These are phyloP conservation scores for Hypoxylon sp. DNA, from an alignment of 2,329 filamentous ascomycete species.

Conservation along the genomic window DNA sequence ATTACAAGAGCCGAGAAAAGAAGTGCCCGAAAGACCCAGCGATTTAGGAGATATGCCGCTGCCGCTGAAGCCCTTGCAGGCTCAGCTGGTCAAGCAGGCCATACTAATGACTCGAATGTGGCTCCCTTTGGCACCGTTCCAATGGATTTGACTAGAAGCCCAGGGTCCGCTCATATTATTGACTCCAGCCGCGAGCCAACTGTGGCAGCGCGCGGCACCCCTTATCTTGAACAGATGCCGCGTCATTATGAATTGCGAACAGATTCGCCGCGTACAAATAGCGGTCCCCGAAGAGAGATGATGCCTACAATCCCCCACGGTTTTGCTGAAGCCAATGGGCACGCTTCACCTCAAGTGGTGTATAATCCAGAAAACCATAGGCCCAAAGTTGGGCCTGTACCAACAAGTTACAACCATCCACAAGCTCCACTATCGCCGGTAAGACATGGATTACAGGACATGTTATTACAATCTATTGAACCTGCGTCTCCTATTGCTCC, in stretches of 20 bases:
- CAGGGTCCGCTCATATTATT: conserved; percentile 34
- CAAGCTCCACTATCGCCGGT: conserved; percentile 48
- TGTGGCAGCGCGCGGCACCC: conserved; percentile 31
- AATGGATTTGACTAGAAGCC: conserved; percentile 45
- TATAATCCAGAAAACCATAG: conserved; percentile 47
- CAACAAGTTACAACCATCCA: conserved; percentile 32
- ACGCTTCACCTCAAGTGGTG: conserved; percentile 43
- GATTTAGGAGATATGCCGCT: conserved; percentile 56
- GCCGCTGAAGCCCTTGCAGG: conserved; percentile 53
- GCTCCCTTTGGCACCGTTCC: conserved; percentile 39
- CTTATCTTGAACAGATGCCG: conserved; percentile 32
- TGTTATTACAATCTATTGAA: conserved; percentile 54
- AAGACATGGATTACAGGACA: conserved; percentile 52
- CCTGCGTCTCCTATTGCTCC: conserved; percentile 49
- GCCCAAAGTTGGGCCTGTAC: conserved; percentile 55
- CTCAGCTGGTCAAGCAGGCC: conserved; percentile 37
- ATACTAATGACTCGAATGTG: conserved; percentile 37
- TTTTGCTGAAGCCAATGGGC: conserved; percentile 29
- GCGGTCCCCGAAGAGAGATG: conserved; percentile 24
- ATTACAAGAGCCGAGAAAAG: conserved; percentile 50
- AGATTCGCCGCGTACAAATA: conserved; percentile 27
- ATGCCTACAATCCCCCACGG: conserved; percentile 21
- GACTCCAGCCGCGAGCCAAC: conserved; percentile 39
- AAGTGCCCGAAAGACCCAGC: conserved; percentile 51
- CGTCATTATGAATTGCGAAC: conserved; percentile 35